A percentile compares a stretch with the other conserved stretches of the same genome.
Evolutionary conservation across 1,284 basidiomycete species (phyloP).

Genomic region (Malassezia nana): DNA sequence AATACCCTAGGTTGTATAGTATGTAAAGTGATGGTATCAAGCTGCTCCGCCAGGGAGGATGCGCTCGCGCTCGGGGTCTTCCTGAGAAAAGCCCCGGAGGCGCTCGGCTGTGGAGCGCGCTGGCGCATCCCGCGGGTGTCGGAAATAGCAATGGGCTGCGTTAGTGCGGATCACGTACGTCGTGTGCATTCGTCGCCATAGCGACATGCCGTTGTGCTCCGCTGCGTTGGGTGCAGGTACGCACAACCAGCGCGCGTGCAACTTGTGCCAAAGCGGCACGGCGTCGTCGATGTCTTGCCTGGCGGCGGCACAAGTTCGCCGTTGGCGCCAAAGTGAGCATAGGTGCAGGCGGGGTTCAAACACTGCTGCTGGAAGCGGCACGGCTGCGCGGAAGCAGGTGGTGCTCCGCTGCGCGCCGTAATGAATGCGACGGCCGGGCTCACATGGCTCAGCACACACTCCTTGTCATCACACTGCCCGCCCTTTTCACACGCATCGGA

Average conservation of each 20-base stretch:
- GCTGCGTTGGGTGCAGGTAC: constrained; percentile 5
- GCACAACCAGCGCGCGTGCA: constrained; percentile 12
- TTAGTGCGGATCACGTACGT: not conserved
- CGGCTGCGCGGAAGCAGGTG: not conserved
- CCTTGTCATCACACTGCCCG: constrained; percentile 29
- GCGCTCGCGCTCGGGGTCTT: constrained; percentile 9
- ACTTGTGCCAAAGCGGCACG: constrained; percentile 11
- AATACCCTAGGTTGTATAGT: not conserved
- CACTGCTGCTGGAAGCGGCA: constrained; percentile 23
- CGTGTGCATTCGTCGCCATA: constrained; percentile 28
- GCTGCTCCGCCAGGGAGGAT: constrained; percentile 8
- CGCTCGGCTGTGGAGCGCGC: constrained; percentile 12
- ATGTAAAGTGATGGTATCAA: not conserved
- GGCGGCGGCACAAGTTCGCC: constrained; percentile 14
- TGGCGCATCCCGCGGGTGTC: constrained; percentile 21
- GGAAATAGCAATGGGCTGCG: constrained; percentile 26
- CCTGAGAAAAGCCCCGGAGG: constrained; percentile 10
- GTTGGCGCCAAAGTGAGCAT: constrained; percentile 18
- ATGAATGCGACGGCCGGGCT: constrained; percentile 32
- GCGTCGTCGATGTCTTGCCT: not conserved
- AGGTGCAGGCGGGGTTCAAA: constrained; percentile 22
- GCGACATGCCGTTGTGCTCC: constrained; percentile 20
- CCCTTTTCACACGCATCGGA: constrained; percentile 32
- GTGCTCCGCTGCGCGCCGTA: constrained; percentile 1
- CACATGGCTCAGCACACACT: constrained; percentile 40